Evolutionary conservation across 2,329 filamentous ascomycete species (phyloP).

Genomic region (Coccinonectria pachysandricola): DNA sequence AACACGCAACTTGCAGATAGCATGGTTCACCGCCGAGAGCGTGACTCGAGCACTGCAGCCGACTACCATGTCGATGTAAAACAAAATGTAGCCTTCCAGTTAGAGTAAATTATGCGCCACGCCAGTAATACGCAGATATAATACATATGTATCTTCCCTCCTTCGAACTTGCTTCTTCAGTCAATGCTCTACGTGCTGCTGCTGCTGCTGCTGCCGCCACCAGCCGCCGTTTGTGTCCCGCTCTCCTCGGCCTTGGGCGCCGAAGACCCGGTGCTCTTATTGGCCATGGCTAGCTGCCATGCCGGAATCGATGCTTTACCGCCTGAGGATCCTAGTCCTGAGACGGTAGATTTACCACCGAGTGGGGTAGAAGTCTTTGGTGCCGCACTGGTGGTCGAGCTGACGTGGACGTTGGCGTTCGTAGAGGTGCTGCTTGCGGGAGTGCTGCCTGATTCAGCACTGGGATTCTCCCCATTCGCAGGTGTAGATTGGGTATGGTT

Average conservation of each 20-base stretch:
- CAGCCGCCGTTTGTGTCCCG: no score
- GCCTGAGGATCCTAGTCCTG: constrained; percentile 25
- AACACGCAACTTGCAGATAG: no score
- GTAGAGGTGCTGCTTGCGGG: constrained; percentile 20
- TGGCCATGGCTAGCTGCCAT: constrained; percentile 67
- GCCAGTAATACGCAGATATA: constrained; percentile 5
- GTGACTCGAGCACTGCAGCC: no score
- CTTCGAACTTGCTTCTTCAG: no score
- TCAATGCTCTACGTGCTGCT: no score
- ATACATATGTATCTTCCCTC: constrained; percentile 4
- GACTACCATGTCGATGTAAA: no score
- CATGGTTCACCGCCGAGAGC: no score
- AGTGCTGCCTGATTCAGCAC: constrained; percentile 16
- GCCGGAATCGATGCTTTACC: constrained; percentile 62
- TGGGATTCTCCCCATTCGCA: constrained; percentile 17
- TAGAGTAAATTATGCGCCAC: no score
- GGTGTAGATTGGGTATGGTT: no score
- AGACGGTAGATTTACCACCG: constrained; percentile 25
- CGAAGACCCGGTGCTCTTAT: constrained; percentile 31
- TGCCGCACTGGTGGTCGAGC: no score
- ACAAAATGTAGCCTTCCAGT: no score
- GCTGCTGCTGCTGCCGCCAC: constrained; percentile 10
- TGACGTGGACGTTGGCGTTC: no score
- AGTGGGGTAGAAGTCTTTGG: constrained; percentile 21
- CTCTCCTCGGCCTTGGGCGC: constrained; percentile 19